Percentiles rank a stretch among this genome's conserved stretches.
Evolutionary conservation across 306 rosid species (phyloP).

Genomic region (Notholithocarpus densiflorus): DNA sequence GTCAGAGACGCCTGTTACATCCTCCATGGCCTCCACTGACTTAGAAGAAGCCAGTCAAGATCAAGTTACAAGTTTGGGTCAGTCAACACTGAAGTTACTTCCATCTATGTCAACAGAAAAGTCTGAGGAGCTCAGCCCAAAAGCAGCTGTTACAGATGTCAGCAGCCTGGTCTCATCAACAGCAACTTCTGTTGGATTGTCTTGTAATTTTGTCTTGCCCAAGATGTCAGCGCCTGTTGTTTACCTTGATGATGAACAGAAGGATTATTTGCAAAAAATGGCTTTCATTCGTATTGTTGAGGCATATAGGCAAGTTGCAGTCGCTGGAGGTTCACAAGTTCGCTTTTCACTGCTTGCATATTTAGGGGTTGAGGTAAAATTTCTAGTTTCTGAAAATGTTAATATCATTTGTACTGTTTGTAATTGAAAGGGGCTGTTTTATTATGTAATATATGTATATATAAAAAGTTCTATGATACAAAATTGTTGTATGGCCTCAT

Average conservation of each 20-base stretch:
- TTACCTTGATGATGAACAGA: conserved; percentile 85
- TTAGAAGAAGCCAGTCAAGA: conserved; percentile 73
- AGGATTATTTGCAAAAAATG: conserved; percentile 65
- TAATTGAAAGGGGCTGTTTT: neutral
- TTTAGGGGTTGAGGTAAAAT: conserved; percentile 80
- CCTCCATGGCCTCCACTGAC: conserved; percentile 59
- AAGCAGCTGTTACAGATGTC: conserved; percentile 63
- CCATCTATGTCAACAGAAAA: conserved; percentile 72
- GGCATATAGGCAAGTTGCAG: conserved; percentile 74
- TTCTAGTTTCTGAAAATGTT: conserved; percentile 18
- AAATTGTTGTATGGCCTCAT: neutral
- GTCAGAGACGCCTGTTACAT: conserved; percentile 49
- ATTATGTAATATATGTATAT: neutral
- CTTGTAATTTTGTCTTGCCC: conserved; percentile 72
- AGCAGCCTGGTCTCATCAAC: conserved; percentile 71
- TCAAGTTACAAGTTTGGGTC: conserved; percentile 52
- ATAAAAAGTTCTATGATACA: neutral
- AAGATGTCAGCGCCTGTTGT: conserved; percentile 92
- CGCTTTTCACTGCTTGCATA: conserved; percentile 73
- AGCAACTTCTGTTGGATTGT: conserved; percentile 69
- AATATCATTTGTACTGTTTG: neutral
- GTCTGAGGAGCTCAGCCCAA: conserved; percentile 91
- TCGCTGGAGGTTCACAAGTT: conserved; percentile 71
- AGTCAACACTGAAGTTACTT: conserved; percentile 50
- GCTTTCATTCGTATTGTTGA: conserved; percentile 69